These are phyloP conservation scores for Nicotiana attenuata DNA, from an alignment of 257 asterid genomes.

Conservation along the genomic window DNA sequence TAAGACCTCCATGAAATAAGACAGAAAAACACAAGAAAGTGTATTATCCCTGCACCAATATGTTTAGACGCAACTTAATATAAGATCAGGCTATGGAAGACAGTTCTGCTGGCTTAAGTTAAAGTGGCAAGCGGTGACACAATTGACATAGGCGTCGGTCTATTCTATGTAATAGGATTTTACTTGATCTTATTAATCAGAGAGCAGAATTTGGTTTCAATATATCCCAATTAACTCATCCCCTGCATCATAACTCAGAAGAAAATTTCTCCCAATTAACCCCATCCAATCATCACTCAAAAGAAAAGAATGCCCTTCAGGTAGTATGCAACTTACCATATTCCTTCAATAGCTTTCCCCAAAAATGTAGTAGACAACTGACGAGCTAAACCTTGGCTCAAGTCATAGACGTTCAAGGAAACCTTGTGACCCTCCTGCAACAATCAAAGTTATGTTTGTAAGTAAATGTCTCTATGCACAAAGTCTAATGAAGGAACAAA, in stretches of 20 bases:
- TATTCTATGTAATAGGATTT: not conserved
- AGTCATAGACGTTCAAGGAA: conserved; percentile 72
- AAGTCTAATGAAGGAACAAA: not conserved
- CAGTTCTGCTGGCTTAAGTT: not conserved
- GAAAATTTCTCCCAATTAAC: no score
- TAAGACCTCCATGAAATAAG: not conserved
- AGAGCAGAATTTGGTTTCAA: not conserved
- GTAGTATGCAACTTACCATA: conserved; percentile 55
- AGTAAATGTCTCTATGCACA: not conserved
- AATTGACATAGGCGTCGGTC: not conserved
- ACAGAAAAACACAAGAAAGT: not conserved
- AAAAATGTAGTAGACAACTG: conserved; percentile 72
- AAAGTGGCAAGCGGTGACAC: not conserved
- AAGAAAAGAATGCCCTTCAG: not conserved
- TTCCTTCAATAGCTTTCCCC: conserved; percentile 91
- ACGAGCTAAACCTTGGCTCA: conserved; percentile 93
- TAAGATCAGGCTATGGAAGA: not conserved
- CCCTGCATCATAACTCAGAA: no score
- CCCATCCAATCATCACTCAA: not conserved
- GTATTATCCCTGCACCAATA: not conserved
- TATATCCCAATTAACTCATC: no score
- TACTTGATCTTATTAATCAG: not conserved
- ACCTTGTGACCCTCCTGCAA: conserved; percentile 84
- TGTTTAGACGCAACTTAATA: not conserved
- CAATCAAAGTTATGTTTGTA: conserved; percentile 7